Base-by-base conservation (phyloP, 306 rosid species). In the Comarum palustre region DNA sequence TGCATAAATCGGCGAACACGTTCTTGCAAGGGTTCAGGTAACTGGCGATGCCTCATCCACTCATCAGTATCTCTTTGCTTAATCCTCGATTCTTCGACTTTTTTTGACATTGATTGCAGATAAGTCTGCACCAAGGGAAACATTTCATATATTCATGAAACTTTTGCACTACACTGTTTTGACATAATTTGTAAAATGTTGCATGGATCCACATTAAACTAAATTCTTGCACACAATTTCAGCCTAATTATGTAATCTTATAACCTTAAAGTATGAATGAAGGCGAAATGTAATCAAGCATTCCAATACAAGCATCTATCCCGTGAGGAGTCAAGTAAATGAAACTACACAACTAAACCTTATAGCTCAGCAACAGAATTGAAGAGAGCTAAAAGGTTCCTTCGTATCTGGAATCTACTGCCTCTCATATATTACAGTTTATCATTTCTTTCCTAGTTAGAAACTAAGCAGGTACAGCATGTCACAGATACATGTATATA, bases 11-110 rank as follows among this genome's bases (percentile, higher is more conserved):
- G 83, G 20, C 90, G 91, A 27, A 91, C 88, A n/a, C 99, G 96
- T 68, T 80, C 89, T 64, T 85, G 89, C 86, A 94, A 71, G 43
- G 81, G 86, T 8, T 31, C 86, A 50, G 97, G 97, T 81, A 91
- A 83, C 75, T 85, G 97, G 31, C 97, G 92, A 73, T 86, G 96
- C 81, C 96, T 88, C 99, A 89, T 94, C 97, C 99, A 94, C 77
- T 94, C 95, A 79, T 94, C 96, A 0, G 95, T 91, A 25, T 94
- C 99, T 78, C 79, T 86, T 76, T 87, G 85, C 78, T 86, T 81
- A 42, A 94, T 75, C 89, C 97, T 89, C 95, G 97, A 89, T 76
- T 91, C 97, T 79, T 94, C 97, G 19, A 94, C 80, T 73, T 92
- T 89, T 39, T 82, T 82, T 9, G 91, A 71, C 86, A 91, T 94